Evolutionary conservation across 345 rosid genomes (phyloP).

Genomic region (Garcia nutans): DNA sequence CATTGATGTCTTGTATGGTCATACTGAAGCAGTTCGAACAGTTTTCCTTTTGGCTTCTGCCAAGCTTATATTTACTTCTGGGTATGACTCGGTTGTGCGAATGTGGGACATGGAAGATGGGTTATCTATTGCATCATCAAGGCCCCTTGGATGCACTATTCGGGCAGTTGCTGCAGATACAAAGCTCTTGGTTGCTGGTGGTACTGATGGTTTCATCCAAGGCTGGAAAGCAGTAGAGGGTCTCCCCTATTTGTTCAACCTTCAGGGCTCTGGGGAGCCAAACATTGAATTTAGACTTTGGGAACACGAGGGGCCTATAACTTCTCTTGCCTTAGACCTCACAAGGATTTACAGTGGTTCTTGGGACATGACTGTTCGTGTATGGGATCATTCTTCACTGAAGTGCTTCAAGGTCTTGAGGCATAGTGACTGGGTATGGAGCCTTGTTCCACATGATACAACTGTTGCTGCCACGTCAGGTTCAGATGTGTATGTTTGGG

Average conservation of each 20-base stretch:
- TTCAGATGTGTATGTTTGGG: conserved; percentile 84
- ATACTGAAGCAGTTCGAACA: conserved; percentile 74
- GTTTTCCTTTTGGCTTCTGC: conserved; percentile 76
- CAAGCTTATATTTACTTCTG: conserved; percentile 79
- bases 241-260: conserved; percentile 61
- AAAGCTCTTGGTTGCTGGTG: conserved; percentile 79
- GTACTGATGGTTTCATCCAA: conserved; percentile 89
- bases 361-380: conserved; percentile 92
- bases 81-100: conserved; percentile 76
- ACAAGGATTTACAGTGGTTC: conserved; percentile 75
- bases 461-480: conserved; percentile 66
- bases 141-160: conserved; percentile 81
- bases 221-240: conserved; percentile 79
- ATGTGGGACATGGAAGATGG: conserved; percentile 96
- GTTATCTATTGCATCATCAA: conserved; percentile 59
- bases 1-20: conserved; percentile 72
- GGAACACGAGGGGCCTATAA: conserved; percentile 90
- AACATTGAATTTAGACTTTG: conserved; percentile 63
- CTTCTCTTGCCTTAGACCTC: conserved; percentile 72
- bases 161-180: conserved; percentile 79
- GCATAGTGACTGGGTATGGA: conserved; percentile 94
- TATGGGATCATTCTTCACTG: conserved; percentile 77
- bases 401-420: conserved; percentile 65
- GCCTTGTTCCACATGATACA: conserved; percentile 66
- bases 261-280: conserved; percentile 47